Evolutionary conservation across 164 flowering plant species (phyloP).

Genomic region (grape (Vitis vinifera)): DNA sequence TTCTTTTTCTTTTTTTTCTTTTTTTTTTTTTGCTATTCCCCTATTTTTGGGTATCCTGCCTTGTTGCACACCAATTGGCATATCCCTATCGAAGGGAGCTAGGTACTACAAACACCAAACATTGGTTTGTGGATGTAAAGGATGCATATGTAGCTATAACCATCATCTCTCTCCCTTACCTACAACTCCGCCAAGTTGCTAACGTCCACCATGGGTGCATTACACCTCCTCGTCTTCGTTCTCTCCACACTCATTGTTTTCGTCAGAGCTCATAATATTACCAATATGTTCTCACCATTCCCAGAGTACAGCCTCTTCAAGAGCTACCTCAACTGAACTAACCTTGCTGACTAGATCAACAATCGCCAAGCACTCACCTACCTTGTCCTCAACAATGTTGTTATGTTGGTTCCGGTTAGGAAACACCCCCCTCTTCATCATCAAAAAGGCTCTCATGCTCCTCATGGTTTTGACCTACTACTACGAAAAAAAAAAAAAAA

Average conservation of each 20-base stretch:
- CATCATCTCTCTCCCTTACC: conserved; percentile 2
- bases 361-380: conserved; percentile 71
- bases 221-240: conserved; percentile 9
- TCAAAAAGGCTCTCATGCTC: conserved; percentile 61
- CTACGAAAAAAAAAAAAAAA: conserved; percentile 40
- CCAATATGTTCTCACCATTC: conserved; percentile 49
- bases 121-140: too few species aligned
- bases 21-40: too few species aligned
- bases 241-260: conserved; percentile 15
- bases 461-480: conserved; percentile 75
- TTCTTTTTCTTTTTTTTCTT: too few species aligned
- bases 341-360: conserved; percentile 87
- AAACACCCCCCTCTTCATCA: conserved; percentile 63
- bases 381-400: conserved; percentile 64
- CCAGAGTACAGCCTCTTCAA: conserved; percentile 68
- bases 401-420: conserved; percentile 49
- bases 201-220: conserved; percentile 17
- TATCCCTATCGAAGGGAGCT: too few species aligned
- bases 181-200: background rate
- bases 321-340: conserved; percentile 62
- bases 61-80: too few species aligned
- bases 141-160: too few species aligned
- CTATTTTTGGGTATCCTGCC: too few species aligned
- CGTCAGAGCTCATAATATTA: conserved; percentile 66
- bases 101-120: too few species aligned